These are phyloP conservation scores for Pythium utonaiense DNA, from an alignment of 352 stramenopile species.

Conservation along the genomic window DNA sequence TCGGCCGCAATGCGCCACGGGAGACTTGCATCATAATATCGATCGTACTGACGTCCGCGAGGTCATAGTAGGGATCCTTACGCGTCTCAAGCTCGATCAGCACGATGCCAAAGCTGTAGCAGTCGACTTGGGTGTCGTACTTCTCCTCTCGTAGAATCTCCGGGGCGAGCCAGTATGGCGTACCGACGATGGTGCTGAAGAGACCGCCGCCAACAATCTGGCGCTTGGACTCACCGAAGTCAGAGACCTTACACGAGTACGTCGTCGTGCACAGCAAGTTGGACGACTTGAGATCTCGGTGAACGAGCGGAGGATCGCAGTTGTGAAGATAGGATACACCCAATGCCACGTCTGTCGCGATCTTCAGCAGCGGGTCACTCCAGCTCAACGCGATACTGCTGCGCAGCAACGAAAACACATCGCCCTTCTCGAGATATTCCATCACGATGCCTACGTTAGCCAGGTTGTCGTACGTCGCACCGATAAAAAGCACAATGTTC, in stretches of 20 bases:
- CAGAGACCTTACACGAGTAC: conserved; percentile 79
- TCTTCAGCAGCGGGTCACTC: conserved; percentile 77
- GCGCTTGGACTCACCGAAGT: conserved; percentile 78
- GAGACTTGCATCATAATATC: conserved; percentile 83
- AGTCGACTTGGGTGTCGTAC: conserved; percentile 82
- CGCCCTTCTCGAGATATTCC: conserved; percentile 73
- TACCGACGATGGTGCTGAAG: conserved; percentile 78
- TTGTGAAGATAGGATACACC: conserved; percentile 81
- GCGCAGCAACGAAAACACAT: conserved; percentile 58
- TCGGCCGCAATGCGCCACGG: conserved; percentile 51
- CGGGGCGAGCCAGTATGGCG: conserved; percentile 82
- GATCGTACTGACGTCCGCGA: conserved; percentile 54
- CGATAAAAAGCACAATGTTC: conserved; percentile 86
- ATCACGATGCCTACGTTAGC: conserved; percentile 74
- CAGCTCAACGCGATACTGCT: conserved; percentile 65
- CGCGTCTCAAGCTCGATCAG: conserved; percentile 80
- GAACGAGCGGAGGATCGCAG: conserved; percentile 69
- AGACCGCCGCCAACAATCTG: conserved; percentile 37
- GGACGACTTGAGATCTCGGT: conserved; percentile 81
- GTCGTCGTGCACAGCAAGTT: conserved; percentile 74
- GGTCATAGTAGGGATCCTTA: conserved; percentile 68
- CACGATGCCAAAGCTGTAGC: conserved; percentile 88
- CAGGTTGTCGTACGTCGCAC: conserved; percentile 79
- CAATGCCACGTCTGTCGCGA: conserved; percentile 78
- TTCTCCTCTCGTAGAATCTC: conserved; percentile 81